phyloP scores from a whole-genome alignment of 495 filamentous ascomycete species.

The Diplogelasinospora grovesii region DNA sequence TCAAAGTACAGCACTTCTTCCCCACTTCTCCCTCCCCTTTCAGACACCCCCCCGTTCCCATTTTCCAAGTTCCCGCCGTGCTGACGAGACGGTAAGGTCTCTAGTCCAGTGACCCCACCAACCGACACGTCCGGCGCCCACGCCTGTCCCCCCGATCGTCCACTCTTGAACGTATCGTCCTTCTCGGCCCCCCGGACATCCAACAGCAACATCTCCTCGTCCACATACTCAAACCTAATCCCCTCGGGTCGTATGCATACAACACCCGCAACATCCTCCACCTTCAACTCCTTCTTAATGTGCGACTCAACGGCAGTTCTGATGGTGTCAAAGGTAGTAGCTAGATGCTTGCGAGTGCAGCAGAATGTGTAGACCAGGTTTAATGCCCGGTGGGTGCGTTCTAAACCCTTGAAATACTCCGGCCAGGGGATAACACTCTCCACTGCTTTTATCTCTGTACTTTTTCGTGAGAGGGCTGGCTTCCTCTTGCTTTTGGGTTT shows the following conservation, averaged over 20 bases:
- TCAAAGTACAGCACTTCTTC: conserved; percentile 80
- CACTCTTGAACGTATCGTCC: conserved; percentile 45
- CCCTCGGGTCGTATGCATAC: conserved; percentile 68
- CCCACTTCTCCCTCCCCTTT: conserved; percentile 24
- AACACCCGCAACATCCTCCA: conserved; percentile 78
- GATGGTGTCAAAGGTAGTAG: conserved; percentile 85
- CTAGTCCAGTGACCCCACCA: conserved; percentile 41
- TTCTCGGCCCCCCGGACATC: conserved; percentile 61
- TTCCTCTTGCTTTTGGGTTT: conserved; percentile 1
- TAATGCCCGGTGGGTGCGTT: conserved; percentile 73
- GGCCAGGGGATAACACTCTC: conserved; percentile 54
- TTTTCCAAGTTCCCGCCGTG: no score
- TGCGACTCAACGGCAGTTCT: conserved; percentile 78
- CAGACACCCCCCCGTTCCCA: conserved; percentile 18
- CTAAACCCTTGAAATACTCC: conserved; percentile 60
- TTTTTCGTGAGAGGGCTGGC: neutral
- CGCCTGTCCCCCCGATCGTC: conserved; percentile 30
- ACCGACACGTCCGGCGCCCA: conserved; percentile 44
- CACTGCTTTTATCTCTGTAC: neutral
- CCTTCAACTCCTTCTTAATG: conserved; percentile 57
- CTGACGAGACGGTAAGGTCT: no score
- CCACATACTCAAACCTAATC: conserved; percentile 80
- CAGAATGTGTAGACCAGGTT: conserved; percentile 94
- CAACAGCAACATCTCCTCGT: conserved; percentile 71
- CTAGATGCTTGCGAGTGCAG: conserved; percentile 83